Conservation (phyloP, 352 stramenopile genomes). For the Pythium aristosporum region DNA sequence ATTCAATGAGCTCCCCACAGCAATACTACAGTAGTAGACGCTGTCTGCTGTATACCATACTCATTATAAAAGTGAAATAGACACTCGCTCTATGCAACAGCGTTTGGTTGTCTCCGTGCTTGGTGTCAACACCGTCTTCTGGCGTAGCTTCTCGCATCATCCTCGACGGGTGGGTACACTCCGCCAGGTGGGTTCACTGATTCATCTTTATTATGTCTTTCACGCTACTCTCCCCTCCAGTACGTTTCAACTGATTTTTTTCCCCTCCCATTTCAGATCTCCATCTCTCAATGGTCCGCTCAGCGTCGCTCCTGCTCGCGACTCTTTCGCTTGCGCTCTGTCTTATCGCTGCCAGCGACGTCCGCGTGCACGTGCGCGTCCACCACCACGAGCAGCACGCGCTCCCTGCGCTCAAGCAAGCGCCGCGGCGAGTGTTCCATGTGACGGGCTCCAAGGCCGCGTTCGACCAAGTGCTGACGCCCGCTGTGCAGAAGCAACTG, state of each 20-base stretch:
- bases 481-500: constrained; percentile 13
- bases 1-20: no score
- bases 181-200: constrained; percentile 6
- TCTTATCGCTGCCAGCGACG: neutral
- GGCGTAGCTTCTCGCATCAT: no score
- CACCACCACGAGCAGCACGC: constrained; percentile 16
- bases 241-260: constrained; percentile 8
- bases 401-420: neutral
- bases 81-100: no score
- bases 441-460: constrained; percentile 21
- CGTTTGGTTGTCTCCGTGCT: no score
- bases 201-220: constrained; percentile 14
- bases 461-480: constrained; percentile 20
- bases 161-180: no score
- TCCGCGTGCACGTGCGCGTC: constrained; percentile 20
- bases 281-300: neutral
- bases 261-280: neutral
- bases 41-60: no score
- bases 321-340: constrained; percentile 6
- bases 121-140: no score
- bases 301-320: constrained; percentile 7
- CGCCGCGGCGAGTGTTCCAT: constrained; percentile 22
- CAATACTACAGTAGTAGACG: no score
- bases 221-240: neutral
- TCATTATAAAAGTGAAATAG: no score